Evolutionary conservation across 2,329 filamentous ascomycete species (phyloP), one percentile per base, ranked within the genome.

Genomic region (Colletotrichum sp.): DNA sequence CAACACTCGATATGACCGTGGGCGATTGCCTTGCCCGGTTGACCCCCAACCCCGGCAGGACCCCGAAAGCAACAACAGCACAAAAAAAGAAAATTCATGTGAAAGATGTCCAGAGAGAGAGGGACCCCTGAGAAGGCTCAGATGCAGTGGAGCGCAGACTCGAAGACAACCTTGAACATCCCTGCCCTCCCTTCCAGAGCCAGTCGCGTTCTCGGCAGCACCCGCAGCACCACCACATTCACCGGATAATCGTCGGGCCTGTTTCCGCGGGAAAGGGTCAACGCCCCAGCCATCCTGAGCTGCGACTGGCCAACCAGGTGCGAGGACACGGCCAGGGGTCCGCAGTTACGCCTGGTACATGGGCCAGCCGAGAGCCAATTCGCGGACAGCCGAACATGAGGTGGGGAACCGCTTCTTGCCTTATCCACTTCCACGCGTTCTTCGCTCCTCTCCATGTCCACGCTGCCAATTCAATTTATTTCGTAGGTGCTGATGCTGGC

Each of bases 351-450:
- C 39, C n/a, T 22, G 44, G 44, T 8, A 48, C n/a, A n/a, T 48
- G 32, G 48, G 70, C 36, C 32, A 72, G 52, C 32, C 34, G 48
- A 59, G 22, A 52, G 22, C 32, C 63, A 44, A 67, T 72, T 72
- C 62, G 70, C 30, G 48, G 70, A 34, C 39, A 67, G 48, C 62
- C 70, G 62, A 67, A 10, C 18, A 34, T 60, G 34, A 34, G 30
- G 65, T 52, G 44, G 44, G 44, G n/a, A 52, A 52, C 32, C 13
- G 28, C 22, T 32, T 16, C 52, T 26, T 7, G 7, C 32, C 32
- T 34, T 59, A 73, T 69, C 71, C 71, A 73, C 71, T 73, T 63
- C 65, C 65, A 69, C 71, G 71, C 71, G 65, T 59, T 73, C 34
- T 39, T 63, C 15, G 44, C 44, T 52, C 44, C n/a, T 22, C 44